Conservation (phyloP, 345 rosid species). For the Pistacia atlantica region DNA sequence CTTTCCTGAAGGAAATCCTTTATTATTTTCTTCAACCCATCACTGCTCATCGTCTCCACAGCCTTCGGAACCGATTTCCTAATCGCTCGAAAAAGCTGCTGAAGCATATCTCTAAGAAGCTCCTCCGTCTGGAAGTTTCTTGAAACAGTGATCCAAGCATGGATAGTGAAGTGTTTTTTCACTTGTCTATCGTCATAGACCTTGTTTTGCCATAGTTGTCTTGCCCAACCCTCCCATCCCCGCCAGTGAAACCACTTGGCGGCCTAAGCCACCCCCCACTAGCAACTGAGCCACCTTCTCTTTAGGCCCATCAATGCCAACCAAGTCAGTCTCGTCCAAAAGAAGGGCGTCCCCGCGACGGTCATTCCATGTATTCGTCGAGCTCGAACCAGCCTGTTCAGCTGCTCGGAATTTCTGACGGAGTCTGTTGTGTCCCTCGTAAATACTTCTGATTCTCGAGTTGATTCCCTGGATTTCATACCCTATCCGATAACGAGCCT, state of each 20-base stretch:
- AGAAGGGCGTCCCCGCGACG: constrained; percentile 35
- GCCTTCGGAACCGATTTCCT: constrained; percentile 30
- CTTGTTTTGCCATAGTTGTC: constrained; percentile 44
- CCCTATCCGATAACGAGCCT: constrained; percentile 25
- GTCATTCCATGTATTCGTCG: constrained; percentile 19
- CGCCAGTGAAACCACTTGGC: constrained; percentile 26
- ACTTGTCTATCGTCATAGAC: constrained; percentile 31
- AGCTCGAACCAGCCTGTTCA: constrained; percentile 10
- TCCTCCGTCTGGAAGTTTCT: constrained; percentile 25
- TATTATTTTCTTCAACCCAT: constrained; percentile 22
- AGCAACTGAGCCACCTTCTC: constrained; percentile 25
- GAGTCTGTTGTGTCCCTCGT: constrained; percentile 25
- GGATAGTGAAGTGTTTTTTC: constrained; percentile 24
- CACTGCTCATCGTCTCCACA: constrained; percentile 27
- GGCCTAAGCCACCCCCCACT: constrained; percentile 9
- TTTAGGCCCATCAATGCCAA: constrained; percentile 39
- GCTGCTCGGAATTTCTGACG: constrained; percentile 12
- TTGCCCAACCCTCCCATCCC: constrained; percentile 55
- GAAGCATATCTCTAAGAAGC: constrained; percentile 26
- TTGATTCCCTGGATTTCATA: constrained; percentile 24
- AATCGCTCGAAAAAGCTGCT: constrained; percentile 28
- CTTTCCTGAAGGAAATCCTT: constrained; percentile 25
- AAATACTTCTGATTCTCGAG: constrained; percentile 12
- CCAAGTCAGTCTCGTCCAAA: constrained; percentile 34
- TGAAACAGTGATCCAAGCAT: constrained; percentile 40